These are phyloP conservation scores for Alternaria triticimaculans DNA, from an alignment of 2,329 filamentous ascomycete genomes.

Conservation along the genomic window DNA sequence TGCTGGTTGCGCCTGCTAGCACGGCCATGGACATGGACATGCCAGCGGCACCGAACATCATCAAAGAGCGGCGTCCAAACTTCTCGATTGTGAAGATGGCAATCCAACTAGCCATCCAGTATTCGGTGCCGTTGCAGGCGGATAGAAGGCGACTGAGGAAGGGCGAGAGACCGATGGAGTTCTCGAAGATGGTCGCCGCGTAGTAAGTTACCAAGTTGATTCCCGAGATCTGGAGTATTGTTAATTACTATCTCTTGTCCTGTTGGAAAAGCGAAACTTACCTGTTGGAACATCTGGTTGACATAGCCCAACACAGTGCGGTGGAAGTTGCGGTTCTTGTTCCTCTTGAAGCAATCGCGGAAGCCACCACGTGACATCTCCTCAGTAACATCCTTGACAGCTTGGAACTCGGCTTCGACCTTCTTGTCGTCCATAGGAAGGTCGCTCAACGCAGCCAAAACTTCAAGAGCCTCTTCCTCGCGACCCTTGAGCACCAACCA, in stretches of 20 bases:
- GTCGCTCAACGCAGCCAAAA: constrained; percentile 48
- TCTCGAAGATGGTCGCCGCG: constrained; percentile 51
- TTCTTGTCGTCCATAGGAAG: constrained; percentile 48
- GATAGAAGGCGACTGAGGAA: constrained; percentile 47
- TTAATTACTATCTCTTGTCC: background rate
- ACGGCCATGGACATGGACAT: constrained; percentile 47
- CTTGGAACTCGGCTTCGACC: constrained; percentile 45
- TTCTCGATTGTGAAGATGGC: constrained; percentile 51
- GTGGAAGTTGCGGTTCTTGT: constrained; percentile 54
- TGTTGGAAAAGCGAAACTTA: constrained; percentile 10
- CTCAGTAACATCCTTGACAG: constrained; percentile 48
- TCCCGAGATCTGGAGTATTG: constrained; percentile 46
- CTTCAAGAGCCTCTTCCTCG: constrained; percentile 53
- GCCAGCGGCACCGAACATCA: constrained; percentile 48
- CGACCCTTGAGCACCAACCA: constrained; percentile 61
- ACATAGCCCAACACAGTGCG: constrained; percentile 52
- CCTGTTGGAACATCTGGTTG: constrained; percentile 56
- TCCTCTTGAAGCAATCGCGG: constrained; percentile 65
- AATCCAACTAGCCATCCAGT: constrained; percentile 52
- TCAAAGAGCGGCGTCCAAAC: constrained; percentile 47
- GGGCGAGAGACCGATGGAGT: constrained; percentile 48
- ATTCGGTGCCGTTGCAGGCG: constrained; percentile 52
- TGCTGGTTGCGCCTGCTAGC: constrained; percentile 41
- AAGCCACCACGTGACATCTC: constrained; percentile 57
- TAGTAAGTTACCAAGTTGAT: constrained; percentile 54